Evolutionary conservation across 306 rosid species (phyloP).

Genomic region (Neltuma alba): DNA sequence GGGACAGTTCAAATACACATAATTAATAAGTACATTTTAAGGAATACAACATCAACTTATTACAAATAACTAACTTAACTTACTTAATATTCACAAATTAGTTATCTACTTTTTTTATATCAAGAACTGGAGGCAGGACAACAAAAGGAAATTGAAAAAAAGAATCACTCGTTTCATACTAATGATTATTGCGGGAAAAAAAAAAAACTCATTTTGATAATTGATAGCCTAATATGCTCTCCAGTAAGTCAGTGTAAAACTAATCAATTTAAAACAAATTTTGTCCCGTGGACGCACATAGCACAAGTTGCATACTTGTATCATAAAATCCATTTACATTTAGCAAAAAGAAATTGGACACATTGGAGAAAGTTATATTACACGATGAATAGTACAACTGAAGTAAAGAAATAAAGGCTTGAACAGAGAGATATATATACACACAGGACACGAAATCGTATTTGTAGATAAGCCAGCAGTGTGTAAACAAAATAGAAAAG

Average conservation of each 20-base stretch:
- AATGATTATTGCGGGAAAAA: neutral
- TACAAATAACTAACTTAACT: too few relatives aligned
- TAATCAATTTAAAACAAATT: neutral
- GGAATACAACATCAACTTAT: too few relatives aligned
- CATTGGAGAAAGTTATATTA: neutral
- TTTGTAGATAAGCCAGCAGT: slow-evolving; percentile 9
- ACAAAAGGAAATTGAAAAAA: neutral
- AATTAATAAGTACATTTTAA: too few relatives aligned
- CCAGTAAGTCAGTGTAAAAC: neutral
- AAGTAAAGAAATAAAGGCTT: neutral
- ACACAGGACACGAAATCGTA: slow-evolving; percentile 28
- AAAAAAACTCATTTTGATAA: neutral
- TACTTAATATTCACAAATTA: too few relatives aligned
- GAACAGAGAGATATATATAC: slow-evolving; percentile 20
- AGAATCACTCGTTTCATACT: neutral
- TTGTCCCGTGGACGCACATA: neutral
- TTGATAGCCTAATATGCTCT: neutral
- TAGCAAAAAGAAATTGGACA: neutral
- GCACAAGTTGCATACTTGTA: neutral
- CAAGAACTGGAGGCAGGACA: too few relatives aligned
- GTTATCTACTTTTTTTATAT: too few relatives aligned
- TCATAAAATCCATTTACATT: neutral
- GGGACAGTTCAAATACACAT: too few relatives aligned
- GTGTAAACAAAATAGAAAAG: slow-evolving; percentile 1
- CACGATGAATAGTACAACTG: neutral